These are phyloP conservation scores for Coleophoma eucalyptorum DNA, from an alignment of 2,329 filamentous ascomycete genomes.

Conservation along the genomic window DNA sequence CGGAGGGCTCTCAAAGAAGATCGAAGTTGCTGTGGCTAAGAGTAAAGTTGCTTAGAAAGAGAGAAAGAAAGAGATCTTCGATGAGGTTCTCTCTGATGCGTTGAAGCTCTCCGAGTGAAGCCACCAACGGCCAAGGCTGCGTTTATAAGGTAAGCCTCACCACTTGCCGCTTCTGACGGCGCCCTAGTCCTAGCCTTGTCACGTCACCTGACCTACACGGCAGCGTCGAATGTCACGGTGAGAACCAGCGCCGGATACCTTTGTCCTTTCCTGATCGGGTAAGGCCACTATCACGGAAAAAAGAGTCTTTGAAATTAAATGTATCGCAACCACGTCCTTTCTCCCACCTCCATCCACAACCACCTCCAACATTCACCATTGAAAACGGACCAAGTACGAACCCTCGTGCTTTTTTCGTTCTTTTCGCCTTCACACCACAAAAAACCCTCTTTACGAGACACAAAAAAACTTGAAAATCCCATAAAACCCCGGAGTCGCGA, in stretches of 20 bases:
- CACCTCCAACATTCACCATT: conserved; percentile 12
- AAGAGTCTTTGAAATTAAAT: not conserved
- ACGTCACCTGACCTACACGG: too few species aligned
- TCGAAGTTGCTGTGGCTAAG: too few species aligned
- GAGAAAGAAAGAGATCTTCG: conserved; percentile 1
- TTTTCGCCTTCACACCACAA: conserved; percentile 25
- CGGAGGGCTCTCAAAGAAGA: too few species aligned
- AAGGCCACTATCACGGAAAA: not conserved
- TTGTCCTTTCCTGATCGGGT: not conserved
- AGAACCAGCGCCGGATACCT: too few species aligned
- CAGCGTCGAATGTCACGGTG: too few species aligned
- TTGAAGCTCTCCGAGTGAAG: too few species aligned
- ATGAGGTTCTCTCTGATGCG: conserved; percentile 3
- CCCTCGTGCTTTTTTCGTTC: conserved; percentile 30
- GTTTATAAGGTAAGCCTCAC: too few species aligned
- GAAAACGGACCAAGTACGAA: conserved; percentile 28
- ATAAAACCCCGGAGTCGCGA: conserved; percentile 24
- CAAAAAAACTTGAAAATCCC: conserved; percentile 35
- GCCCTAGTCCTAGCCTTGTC: too few species aligned
- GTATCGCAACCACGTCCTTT: conserved; percentile 1
- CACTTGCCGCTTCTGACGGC: too few species aligned
- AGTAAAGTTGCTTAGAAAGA: too few species aligned
- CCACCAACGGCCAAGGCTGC: too few species aligned
- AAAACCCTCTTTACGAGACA: conserved; percentile 27
- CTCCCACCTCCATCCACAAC: conserved; percentile 6